Evolutionary conservation across 2,329 filamentous ascomycete genomes (phyloP).

Genomic region (Endoconidiophora polonica): DNA sequence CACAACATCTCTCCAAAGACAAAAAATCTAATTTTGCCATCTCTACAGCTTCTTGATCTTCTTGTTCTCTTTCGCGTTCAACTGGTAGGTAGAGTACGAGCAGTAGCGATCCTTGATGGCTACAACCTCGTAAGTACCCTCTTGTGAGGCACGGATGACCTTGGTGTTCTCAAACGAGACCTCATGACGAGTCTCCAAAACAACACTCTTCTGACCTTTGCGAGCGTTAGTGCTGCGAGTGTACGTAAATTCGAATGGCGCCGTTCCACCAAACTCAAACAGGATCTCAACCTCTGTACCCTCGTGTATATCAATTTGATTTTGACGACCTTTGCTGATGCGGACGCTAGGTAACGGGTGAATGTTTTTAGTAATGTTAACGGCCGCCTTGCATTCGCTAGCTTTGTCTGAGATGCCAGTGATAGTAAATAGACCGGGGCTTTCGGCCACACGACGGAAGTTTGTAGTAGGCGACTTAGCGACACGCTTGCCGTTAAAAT

Average conservation of each 20-base stretch:
- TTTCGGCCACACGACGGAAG: conserved; percentile 86
- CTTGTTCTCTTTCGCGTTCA: conserved; percentile 31
- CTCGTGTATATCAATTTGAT: conserved; percentile 86
- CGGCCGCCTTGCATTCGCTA: conserved; percentile 68
- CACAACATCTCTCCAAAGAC: not conserved
- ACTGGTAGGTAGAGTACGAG: conserved; percentile 61
- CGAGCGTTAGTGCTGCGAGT: conserved; percentile 75
- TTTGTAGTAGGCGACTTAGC: conserved; percentile 64
- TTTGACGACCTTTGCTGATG: conserved; percentile 68
- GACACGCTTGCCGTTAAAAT: conserved; percentile 67
- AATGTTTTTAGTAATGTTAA: conserved; percentile 65
- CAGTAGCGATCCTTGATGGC: conserved; percentile 90
- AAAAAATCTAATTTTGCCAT: not conserved
- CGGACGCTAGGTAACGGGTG: conserved; percentile 84
- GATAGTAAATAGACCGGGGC: conserved; percentile 75
- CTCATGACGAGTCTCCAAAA: conserved; percentile 85
- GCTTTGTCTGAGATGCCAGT: conserved; percentile 76
- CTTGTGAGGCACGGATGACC: conserved; percentile 69
- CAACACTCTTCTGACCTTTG: conserved; percentile 58
- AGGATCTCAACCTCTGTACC: conserved; percentile 84
- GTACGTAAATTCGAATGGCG: conserved; percentile 96
- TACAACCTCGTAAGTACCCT: conserved; percentile 95
- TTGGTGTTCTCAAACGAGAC: conserved; percentile 67
- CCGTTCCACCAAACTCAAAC: conserved; percentile 89
- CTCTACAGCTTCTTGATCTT: conserved; percentile 14